Conservation (phyloP, 306 rosid species). For the Rubus parviflorus region DNA sequence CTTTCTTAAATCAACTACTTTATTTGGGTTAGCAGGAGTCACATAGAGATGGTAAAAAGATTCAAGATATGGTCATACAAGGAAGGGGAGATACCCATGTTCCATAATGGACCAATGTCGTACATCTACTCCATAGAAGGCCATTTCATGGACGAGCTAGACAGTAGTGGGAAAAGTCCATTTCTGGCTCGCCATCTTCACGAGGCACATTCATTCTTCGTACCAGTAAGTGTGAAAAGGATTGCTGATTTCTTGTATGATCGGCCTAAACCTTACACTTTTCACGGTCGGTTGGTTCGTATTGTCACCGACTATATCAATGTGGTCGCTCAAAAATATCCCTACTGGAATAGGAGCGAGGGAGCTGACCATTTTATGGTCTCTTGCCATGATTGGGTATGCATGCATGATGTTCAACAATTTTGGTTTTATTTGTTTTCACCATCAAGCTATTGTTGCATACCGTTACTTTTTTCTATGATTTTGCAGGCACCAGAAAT, state of each 20-base stretch:
- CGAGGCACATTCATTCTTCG: conserved; percentile 53
- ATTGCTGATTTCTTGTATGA: conserved; percentile 44
- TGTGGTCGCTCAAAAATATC: conserved; percentile 33
- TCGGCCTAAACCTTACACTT: conserved; percentile 18
- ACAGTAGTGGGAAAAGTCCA: conserved; percentile 31
- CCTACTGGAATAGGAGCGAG: conserved; percentile 59
- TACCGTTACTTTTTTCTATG: background rate
- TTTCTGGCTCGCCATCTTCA: conserved; percentile 40
- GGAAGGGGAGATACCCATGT: conserved; percentile 60
- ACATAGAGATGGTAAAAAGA: conserved; percentile 60
- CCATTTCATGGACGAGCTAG: conserved; percentile 67
- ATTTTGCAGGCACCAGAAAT: conserved; percentile 35
- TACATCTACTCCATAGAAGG: conserved; percentile 73
- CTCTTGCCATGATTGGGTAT: conserved; percentile 75
- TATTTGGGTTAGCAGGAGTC: conserved; percentile 43
- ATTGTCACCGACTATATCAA: conserved; percentile 39
- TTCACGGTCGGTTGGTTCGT: conserved; percentile 33
- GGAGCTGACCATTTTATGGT: conserved; percentile 66
- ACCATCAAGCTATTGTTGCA: background rate
- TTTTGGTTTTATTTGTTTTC: background rate
- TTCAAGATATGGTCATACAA: conserved; percentile 62
- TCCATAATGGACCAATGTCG: conserved; percentile 61
- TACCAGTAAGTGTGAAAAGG: conserved; percentile 56
- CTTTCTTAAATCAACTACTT: background rate
- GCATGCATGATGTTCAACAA: background rate